Evolutionary conservation across 2,329 filamentous ascomycete genomes (phyloP), one percentile per base, ranked within the genome.

Genomic region (Fusarium citri): DNA sequence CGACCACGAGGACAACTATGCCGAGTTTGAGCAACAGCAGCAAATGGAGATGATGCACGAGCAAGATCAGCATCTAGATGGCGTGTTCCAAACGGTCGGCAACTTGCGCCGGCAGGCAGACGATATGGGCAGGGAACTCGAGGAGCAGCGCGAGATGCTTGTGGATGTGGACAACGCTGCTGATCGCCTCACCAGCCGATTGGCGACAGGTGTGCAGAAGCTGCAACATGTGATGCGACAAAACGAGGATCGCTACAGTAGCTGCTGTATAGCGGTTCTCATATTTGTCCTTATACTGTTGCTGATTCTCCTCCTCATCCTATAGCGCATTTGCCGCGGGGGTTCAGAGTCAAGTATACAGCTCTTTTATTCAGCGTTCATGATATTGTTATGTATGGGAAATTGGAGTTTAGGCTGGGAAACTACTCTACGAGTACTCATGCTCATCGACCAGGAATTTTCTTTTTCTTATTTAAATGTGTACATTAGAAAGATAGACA

Each of bases 51-150:
- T 99, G 81, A 94, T 99, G 92, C 89, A 91, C 72, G 94, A 98
- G 80, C 96, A 99, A 84, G 96, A 99, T 78, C 87, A 94, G 81
- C 92, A 96, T 74, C 86, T 99, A 3, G 95, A 98, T 78, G 93
- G 92, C 18, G 95, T 99, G 48, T 97, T 97, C 78, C 89, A 91
- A 72, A 98, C 95, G 2, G 96, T 99, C 25, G 95, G 94, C 4
- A 98, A 94, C 78, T 82, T 99, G 77, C 86, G 95, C 59, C 87
- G 92, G 77, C 96, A 98, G 85, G 97, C 96, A 3, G 91, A 97
- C 80, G 93, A 94, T 74, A 99, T 99, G 95, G 95, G 96, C 3
- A 86, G 95, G 60, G 96, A 99, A 83, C 85, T 99, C 47, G 97
- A 98, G 81, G 96, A 99, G 83, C 96, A 99, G 85, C 87, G 87